Percentiles rank a stretch among this genome's conserved stretches.
Evolutionary conservation across 1,284 basidiomycete genomes (phyloP).

Genomic region (Ceratorhiza oryzae-sativae): DNA sequence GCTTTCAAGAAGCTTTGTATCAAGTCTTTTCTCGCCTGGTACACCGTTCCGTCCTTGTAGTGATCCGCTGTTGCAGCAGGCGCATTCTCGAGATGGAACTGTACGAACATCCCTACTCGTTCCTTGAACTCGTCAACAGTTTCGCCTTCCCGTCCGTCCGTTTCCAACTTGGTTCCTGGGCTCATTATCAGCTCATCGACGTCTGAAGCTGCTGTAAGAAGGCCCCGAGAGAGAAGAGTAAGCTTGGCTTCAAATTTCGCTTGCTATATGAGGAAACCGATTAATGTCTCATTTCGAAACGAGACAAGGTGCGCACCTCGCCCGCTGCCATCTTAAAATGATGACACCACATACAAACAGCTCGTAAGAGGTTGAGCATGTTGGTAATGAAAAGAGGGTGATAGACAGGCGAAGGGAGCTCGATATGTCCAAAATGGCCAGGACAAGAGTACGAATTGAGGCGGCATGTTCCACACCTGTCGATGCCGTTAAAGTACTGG

Average conservation of each 20-base stretch:
- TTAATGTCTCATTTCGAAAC: too few relatives aligned
- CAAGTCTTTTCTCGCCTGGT: conserved; percentile 83
- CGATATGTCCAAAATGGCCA: conserved; percentile 99
- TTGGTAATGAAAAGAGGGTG: conserved; percentile 97
- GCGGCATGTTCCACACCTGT: conserved; percentile 91
- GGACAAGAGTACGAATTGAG: conserved; percentile 94
- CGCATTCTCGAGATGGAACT: conserved; percentile 65
- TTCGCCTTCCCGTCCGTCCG: conserved; percentile 57
- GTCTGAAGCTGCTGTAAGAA: conserved; percentile 81
- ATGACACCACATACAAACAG: conserved; percentile 96
- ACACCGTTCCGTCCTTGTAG: conserved; percentile 90
- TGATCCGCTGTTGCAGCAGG: conserved; percentile 73
- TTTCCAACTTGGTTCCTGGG: conserved; percentile 46
- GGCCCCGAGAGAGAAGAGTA: conserved; percentile 87
- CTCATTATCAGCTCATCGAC: conserved; percentile 66
- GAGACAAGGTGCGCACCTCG: conserved; percentile 62
- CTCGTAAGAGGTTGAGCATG: conserved; percentile 87
- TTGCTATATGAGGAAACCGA: conserved; percentile 57
- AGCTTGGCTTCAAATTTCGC: conserved; percentile 87
- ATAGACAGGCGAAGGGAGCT: conserved; percentile 93
- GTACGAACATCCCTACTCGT: conserved; percentile 78
- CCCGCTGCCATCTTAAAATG: conserved; percentile 83
- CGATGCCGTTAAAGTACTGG: conserved; percentile 11
- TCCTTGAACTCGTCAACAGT: conserved; percentile 70
- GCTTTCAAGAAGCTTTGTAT: conserved; percentile 85